Evolutionary conservation across 805 yeast genomes (phyloP).

Genomic region (Saturnispora ahearnii): DNA sequence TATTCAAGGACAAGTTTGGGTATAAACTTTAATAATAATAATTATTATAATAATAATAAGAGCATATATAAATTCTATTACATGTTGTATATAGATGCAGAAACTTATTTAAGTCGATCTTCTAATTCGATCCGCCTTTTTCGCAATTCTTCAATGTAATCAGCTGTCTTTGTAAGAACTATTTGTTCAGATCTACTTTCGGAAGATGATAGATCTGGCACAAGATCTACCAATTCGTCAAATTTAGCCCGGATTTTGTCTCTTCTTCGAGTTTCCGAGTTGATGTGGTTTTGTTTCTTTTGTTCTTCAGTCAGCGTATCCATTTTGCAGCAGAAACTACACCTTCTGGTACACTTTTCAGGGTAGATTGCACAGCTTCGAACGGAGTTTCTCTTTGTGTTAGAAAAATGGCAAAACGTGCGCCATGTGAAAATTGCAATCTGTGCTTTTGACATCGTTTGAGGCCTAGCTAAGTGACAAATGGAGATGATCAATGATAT

Average conservation of each 20-base stretch:
- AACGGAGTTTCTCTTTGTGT: neutral
- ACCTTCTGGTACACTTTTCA: neutral
- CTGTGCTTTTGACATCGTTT: no score
- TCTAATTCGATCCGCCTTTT: conserved; percentile 10
- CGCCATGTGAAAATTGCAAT: neutral
- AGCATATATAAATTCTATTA: neutral
- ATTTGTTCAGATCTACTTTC: conserved; percentile 77
- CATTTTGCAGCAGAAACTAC: neutral
- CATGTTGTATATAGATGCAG: neutral
- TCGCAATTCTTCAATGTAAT: conserved; percentile 40
- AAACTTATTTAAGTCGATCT: neutral
- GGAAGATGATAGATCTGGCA: conserved; percentile 59
- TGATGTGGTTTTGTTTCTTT: conserved; percentile 29
- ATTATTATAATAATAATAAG: neutral
- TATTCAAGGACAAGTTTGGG: conserved; percentile 9
- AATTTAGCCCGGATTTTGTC: conserved; percentile 78
- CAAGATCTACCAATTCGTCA: conserved; percentile 61
- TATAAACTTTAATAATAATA: neutral
- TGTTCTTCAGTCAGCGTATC: conserved; percentile 23
- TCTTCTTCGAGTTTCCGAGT: conserved; percentile 74
- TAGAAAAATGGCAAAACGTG: neutral
- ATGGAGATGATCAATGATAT: no score
- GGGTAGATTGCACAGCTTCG: neutral
- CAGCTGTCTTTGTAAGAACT: conserved; percentile 50
- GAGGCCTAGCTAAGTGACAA: no score